These are phyloP conservation scores for Linnemannia hyalina DNA, from an alignment of 192 early-diverging fungal genomes.

Conservation along the genomic window DNA sequence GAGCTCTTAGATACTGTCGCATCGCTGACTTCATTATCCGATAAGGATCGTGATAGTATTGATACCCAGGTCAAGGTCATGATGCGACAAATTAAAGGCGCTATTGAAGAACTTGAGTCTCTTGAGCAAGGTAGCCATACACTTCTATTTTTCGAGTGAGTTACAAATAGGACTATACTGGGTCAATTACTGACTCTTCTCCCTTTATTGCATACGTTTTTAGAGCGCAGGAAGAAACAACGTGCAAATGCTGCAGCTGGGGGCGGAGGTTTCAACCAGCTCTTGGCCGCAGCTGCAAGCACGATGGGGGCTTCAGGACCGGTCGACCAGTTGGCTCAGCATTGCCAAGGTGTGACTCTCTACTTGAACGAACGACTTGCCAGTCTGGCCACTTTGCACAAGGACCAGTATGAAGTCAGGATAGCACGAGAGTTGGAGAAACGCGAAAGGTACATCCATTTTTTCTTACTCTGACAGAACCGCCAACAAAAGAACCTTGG, in stretches of 20 bases:
- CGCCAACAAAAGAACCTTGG: too few relatives aligned
- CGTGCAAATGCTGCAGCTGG: slow-evolving; percentile 12
- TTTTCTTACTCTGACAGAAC: not conserved
- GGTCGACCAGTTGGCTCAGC: slow-evolving; percentile 72
- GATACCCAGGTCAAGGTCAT: slow-evolving; percentile 50
- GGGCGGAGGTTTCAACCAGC: slow-evolving; percentile 31
- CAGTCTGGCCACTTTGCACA: slow-evolving; percentile 74
- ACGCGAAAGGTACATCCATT: slow-evolving; percentile 65
- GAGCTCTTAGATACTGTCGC: slow-evolving; percentile 40
- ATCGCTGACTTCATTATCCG: slow-evolving; percentile 38
- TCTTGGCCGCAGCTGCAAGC: slow-evolving; percentile 19
- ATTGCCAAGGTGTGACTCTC: slow-evolving; percentile 77
- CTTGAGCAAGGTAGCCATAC: slow-evolving; percentile 39
- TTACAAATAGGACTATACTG: not conserved
- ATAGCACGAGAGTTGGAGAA: slow-evolving; percentile 76
- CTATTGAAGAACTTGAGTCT: slow-evolving; percentile 48
- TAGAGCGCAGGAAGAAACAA: slow-evolving; percentile 35
- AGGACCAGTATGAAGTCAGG: slow-evolving; percentile 77
- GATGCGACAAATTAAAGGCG: slow-evolving; percentile 54
- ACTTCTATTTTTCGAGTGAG: not conserved
- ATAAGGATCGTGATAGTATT: slow-evolving; percentile 53
- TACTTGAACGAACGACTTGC: slow-evolving; percentile 76
- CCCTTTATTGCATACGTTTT: not conserved
- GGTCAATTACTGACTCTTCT: not conserved
- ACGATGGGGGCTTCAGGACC: slow-evolving; percentile 18